Percentiles rank a stretch among this genome's conserved stretches.
These are phyloP conservation scores for Solanum infundibuliforme DNA, from an alignment of 257 asterid genomes.

Conservation along the genomic window DNA sequence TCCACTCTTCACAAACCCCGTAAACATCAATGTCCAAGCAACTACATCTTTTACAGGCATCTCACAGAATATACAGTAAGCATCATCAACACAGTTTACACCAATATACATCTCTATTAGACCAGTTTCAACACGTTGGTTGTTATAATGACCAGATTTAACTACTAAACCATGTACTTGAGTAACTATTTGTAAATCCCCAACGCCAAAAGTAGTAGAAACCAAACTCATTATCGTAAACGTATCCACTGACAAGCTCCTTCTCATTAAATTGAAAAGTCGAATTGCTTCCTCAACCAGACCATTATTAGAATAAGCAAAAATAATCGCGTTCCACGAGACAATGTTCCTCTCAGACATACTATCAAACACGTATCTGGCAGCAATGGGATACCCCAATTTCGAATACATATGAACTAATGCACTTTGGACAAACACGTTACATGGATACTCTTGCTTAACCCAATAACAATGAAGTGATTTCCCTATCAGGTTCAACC, in stretches of 20 bases:
- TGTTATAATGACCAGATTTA: constrained; percentile 26
- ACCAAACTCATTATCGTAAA: constrained; percentile 37
- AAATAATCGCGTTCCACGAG: constrained; percentile 48
- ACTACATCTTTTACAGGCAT: constrained; percentile 34
- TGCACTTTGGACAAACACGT: constrained; percentile 45
- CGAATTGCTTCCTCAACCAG: constrained; percentile 36
- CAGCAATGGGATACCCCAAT: constrained; percentile 24
- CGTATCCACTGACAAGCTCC: constrained; percentile 20
- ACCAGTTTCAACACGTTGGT: constrained; percentile 27
- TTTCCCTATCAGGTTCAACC: constrained; percentile 25
- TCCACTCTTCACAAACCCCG: constrained; percentile 40
- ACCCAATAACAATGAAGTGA: constrained; percentile 52
- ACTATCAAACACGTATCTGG: constrained; percentile 34
- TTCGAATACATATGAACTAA: constrained; percentile 42
- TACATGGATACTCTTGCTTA: constrained; percentile 9
- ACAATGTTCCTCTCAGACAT: constrained; percentile 46
- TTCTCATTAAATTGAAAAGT: constrained; percentile 33
- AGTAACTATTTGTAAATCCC: constrained; percentile 20
- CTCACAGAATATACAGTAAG: constrained; percentile 34
- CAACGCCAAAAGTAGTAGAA: constrained; percentile 7
- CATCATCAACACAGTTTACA: constrained; percentile 18
- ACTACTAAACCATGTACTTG: constrained; percentile 30
- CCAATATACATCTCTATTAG: constrained; percentile 35
- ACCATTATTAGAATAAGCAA: constrained; percentile 38
- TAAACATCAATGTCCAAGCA: constrained; percentile 53